phyloP scores from a whole-genome alignment of 192 early-diverging fungal species.

The Mortierella claussenii region DNA sequence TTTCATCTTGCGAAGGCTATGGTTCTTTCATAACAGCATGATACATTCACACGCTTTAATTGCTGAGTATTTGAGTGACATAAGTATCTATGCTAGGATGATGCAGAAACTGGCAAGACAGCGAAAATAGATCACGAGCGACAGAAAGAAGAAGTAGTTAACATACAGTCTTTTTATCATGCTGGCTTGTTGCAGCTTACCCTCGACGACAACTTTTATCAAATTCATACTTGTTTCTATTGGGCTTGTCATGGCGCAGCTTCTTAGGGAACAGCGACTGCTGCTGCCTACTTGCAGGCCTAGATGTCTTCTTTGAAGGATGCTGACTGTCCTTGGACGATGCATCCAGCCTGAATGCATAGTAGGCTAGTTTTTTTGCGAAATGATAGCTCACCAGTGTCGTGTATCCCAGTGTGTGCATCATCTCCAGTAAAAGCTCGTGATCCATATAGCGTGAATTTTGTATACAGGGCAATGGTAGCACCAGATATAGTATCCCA shows the following conservation, averaged over 20 bases:
- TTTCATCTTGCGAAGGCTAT: too few species aligned
- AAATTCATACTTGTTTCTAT: conserved; percentile 51
- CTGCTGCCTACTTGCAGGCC: too few species aligned
- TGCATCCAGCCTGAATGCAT: conserved; percentile 65
- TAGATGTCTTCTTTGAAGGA: not conserved
- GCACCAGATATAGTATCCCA: conserved; percentile 79
- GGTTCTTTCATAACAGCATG: too few species aligned
- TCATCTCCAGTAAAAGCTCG: conserved; percentile 73
- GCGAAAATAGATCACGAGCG: too few species aligned
- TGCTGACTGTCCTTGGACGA: not conserved
- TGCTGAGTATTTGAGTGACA: too few species aligned
- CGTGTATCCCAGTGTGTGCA: conserved; percentile 70
- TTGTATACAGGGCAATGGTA: conserved; percentile 83
- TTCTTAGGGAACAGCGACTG: conserved; percentile 65
- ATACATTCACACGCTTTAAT: too few species aligned
- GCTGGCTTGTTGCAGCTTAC: too few species aligned
- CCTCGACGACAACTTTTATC: too few species aligned
- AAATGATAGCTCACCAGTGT: conserved; percentile 67
- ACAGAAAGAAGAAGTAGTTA: too few species aligned
- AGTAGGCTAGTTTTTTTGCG: conserved; percentile 84
- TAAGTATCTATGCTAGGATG: too few species aligned
- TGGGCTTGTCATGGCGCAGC: conserved; percentile 68
- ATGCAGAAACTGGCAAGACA: too few species aligned
- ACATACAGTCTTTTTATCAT: too few species aligned
- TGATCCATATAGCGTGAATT: conserved; percentile 91